phyloP scores from a whole-genome alignment of 768 basidiomycete genomes.

The Tephrocybe sp. region DNA sequence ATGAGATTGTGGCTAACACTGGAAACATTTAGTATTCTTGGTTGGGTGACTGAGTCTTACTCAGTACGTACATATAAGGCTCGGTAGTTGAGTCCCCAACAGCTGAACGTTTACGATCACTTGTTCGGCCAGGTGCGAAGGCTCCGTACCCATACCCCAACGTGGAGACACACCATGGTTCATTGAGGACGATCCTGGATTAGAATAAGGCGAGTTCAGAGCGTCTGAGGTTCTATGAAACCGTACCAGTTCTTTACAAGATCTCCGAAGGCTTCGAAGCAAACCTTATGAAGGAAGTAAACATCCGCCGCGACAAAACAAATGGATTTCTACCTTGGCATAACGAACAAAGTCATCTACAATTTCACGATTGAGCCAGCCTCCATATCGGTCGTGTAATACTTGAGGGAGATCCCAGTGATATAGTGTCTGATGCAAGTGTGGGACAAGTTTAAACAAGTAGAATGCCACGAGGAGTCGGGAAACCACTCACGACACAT shows the following conservation, averaged over 20 bases:
- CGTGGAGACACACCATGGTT: conserved; percentile 65
- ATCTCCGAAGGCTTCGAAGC: conserved; percentile 71
- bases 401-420: conserved; percentile 79
- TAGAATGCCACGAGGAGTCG: not conserved
- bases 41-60: too few relatives aligned
- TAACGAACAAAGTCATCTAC: conserved; percentile 62
- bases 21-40: too few relatives aligned
- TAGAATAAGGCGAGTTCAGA: not conserved
- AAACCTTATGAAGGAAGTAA: conserved; percentile 36
- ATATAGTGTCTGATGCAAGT: conserved; percentile 53
- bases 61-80: conserved; percentile 57
- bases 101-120: conserved; percentile 50
- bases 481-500: conserved; percentile 45
- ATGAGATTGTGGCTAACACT: conserved; percentile 69
- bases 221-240: conserved; percentile 64
- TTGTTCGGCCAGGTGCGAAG: conserved; percentile 69
- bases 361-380: conserved; percentile 70
- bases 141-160: conserved; percentile 64
- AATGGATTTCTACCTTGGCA: conserved; percentile 38
- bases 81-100: conserved; percentile 62
- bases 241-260: conserved; percentile 69
- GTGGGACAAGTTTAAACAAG: not conserved
- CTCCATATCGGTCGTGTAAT: conserved; percentile 69
- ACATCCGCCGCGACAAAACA: not conserved
- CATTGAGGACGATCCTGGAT: conserved; percentile 70